phyloP scores from a whole-genome alignment of 306 rosid species.

The Geum urbanum region DNA sequence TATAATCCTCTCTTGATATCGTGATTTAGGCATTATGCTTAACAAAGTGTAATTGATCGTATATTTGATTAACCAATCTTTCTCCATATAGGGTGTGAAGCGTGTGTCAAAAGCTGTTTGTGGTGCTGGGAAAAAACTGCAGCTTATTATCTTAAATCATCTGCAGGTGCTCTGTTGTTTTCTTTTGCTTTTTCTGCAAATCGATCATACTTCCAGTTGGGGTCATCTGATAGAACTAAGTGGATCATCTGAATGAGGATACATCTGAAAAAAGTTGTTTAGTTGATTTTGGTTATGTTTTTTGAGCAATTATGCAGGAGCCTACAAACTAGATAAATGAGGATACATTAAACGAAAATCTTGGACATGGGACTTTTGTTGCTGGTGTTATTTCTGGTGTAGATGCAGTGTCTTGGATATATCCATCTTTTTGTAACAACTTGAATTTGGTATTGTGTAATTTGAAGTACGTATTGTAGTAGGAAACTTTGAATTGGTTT shows the following conservation, averaged over 20 bases:
- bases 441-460: no score
- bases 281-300: slow-evolving; percentile 17
- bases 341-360: slow-evolving; percentile 88
- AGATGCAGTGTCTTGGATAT: slow-evolving; percentile 77
- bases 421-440: no score
- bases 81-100: slow-evolving; percentile 69
- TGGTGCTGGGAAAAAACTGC: slow-evolving; percentile 93
- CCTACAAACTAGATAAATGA: slow-evolving; percentile 98
- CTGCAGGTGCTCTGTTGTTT: slow-evolving; percentile 61
- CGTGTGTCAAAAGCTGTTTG: slow-evolving; percentile 79
- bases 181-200: slow-evolving; percentile 12
- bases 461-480: no score
- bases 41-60: slow-evolving; percentile 12
- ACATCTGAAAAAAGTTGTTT: not conserved
- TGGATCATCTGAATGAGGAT: no score
- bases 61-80: slow-evolving; percentile 32
- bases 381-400: slow-evolving; percentile 94
- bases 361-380: slow-evolving; percentile 97
- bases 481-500: no score
- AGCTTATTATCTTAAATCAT: slow-evolving; percentile 79
- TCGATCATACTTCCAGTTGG: not conserved
- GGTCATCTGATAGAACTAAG: not conserved
- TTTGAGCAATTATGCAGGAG: slow-evolving; percentile 51
- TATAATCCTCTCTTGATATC: slow-evolving; percentile 25
- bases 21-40: not conserved